phyloP scores from a whole-genome alignment of 2,329 filamentous ascomycete genomes.

The Claviceps pazoutovae region DNA sequence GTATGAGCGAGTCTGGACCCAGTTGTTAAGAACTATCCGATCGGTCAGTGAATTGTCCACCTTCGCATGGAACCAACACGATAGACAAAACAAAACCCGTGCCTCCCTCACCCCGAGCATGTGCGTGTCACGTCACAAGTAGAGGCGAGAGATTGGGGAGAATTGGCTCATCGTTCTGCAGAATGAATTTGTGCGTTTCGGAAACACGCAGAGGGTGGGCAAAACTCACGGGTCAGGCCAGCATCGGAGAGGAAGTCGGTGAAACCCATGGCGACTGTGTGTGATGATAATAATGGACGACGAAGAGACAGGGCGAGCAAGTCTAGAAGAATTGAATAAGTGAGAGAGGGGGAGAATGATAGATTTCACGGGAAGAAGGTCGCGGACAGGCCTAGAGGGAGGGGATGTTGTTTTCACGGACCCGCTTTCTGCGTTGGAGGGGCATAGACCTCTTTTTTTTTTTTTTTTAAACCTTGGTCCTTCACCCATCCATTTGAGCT shows the following conservation, averaged over 20 bases:
- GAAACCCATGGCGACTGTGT: constrained; percentile 44
- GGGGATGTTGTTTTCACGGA: constrained; percentile 5
- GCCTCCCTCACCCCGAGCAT: too few relatives aligned
- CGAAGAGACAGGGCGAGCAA: not conserved
- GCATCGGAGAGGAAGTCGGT: constrained; percentile 48
- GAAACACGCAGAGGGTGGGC: not conserved
- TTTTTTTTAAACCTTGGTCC: not conserved
- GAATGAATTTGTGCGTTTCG: not conserved
- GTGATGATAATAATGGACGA: not conserved
- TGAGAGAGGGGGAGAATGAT: not conserved
- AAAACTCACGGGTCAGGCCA: constrained; percentile 29
- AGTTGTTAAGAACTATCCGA: constrained; percentile 48
- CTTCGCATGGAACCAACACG: not conserved
- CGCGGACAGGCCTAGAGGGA: not conserved
- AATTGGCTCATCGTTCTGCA: too few relatives aligned
- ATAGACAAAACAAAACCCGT: not conserved
- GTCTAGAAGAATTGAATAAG: not conserved
- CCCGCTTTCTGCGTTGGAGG: constrained; percentile 5
- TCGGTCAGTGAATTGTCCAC: constrained; percentile 3
- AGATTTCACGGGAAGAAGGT: not conserved
- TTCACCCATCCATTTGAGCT: not conserved
- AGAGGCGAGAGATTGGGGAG: too few relatives aligned
- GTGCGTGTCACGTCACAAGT: too few relatives aligned
- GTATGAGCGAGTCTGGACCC: constrained; percentile 60
- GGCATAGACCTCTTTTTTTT: constrained; percentile 2